Percentiles rank a stretch among this genome's conserved stretches.
Conservation (phyloP, 2,329 filamentous ascomycete species). For the Fusarium oligoseptatum region DNA sequence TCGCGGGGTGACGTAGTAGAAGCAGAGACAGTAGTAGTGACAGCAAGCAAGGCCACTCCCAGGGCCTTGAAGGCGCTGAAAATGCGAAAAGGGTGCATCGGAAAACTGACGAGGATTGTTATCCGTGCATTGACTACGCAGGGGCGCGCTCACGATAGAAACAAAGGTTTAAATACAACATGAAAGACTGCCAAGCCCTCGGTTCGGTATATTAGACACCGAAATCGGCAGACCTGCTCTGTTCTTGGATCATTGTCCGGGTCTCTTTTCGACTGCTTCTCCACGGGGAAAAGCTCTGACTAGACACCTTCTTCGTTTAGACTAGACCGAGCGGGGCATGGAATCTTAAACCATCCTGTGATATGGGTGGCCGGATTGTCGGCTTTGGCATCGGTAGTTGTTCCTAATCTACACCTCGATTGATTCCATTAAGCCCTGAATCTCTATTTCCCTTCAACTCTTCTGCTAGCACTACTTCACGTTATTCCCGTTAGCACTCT, state of each 20-base stretch:
- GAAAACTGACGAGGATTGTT: not conserved
- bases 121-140: not conserved
- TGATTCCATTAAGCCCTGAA: too few relatives aligned
- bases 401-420: too few relatives aligned
- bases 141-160: not conserved
- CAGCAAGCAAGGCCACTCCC: not conserved
- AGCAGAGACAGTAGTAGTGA: not conserved
- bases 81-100: not conserved
- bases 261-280: not conserved
- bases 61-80: not conserved
- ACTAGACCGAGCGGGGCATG: not conserved
- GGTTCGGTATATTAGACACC: constrained; percentile 1
- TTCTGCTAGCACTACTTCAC: too few relatives aligned
- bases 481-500: too few relatives aligned
- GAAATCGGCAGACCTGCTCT: not conserved
- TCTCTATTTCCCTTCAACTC: too few relatives aligned
- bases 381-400: too few relatives aligned
- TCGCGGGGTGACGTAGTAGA: not conserved
- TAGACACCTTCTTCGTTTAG: not conserved
- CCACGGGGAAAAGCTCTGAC: not conserved
- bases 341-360: not conserved
- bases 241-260: not conserved
- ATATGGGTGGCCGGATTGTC: not conserved
- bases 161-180: not conserved
- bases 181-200: not conserved